Conservation (phyloP, 495 filamentous ascomycete species). For the Aspergillus wentii region DNA sequence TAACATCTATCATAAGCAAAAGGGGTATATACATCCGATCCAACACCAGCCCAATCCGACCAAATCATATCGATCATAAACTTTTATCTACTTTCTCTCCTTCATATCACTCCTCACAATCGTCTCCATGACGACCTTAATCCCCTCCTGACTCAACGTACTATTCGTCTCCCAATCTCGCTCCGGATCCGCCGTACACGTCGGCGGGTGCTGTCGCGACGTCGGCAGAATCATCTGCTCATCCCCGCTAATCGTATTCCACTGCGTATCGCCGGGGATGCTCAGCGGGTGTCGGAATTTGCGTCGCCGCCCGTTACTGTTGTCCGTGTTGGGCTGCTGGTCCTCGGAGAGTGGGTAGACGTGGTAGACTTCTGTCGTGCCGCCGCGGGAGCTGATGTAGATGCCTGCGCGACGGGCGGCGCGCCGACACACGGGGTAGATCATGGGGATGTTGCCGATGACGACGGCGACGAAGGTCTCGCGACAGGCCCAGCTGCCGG, state of each 20-base stretch:
- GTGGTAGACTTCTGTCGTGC: constrained; percentile 8
- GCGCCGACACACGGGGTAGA: constrained; percentile 48
- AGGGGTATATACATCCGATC: too few species aligned
- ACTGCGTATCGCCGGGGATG: constrained; percentile 31
- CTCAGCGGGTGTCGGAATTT: constrained; percentile 37
- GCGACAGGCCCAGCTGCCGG: constrained; percentile 58
- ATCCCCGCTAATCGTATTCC: constrained; percentile 33
- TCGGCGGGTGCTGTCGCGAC: constrained; percentile 21
- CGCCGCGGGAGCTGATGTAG: constrained; percentile 18
- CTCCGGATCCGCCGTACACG: constrained; percentile 16
- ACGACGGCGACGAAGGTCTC: constrained; percentile 59
- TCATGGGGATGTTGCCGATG: constrained; percentile 57
- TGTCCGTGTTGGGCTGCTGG: constrained; percentile 1
- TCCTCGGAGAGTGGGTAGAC: constrained; percentile 26
- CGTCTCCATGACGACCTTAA: constrained; percentile 26
- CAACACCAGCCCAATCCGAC: too few species aligned
- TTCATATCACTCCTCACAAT: constrained; percentile 24
- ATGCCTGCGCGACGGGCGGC: constrained; percentile 25
- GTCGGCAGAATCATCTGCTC: constrained; percentile 35
- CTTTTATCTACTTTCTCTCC: too few species aligned
- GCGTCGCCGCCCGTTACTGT: constrained; percentile 15
- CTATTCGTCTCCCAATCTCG: constrained; percentile 21
- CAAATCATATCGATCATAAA: too few species aligned
- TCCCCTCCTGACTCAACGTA: constrained; percentile 18
- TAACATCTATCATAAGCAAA: too few species aligned